Base-by-base conservation (phyloP, 768 basidiomycete genomes). In the Lanmaoa pseudosensibilis region DNA sequence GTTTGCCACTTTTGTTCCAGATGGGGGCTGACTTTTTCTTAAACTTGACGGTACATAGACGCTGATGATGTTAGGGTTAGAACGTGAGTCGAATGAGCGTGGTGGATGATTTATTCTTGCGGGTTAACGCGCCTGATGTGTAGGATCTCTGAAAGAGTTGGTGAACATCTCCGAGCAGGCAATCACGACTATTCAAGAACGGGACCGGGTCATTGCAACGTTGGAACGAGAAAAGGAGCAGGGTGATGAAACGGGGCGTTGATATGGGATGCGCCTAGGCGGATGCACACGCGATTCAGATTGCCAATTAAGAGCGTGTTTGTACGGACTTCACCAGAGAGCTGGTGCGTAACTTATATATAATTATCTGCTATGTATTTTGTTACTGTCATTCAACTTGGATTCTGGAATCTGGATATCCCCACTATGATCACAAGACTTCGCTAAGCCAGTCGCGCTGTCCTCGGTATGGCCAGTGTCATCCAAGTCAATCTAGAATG, bases 41-140 rank as follows among this genome's bases (percentile, higher is more conserved):
- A n/a, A 27, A 23, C 8, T 40, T 21, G 37, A 18, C 34, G 25
- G 19, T 3, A 9, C 39, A 10, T 45, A 81, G 80, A 74, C 72
- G 2, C 49, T 81, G 23, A 69, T 80, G 60, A 66, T 75, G 63
- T 64, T 82, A 18, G 77, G 74, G 37, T 70, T 82, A 19, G 80
- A 82, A 65, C 75, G 80, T 81, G 56, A 65, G 77, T 69, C 3
- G 7, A 49, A 38, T 7, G 10, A 3, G 10, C 13, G 12, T 32
- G 23, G 11, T 40, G 21, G 21, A 27, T 27, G 15, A n/a, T 21
- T 8, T 30, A 0, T 38, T 9, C 18, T 15, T 21, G 19, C 8
- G 15, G 9, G 5, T 23, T 57, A 25, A 50, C 37, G 25, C 12
- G 19, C n/a, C 7, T 37, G 21, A 33, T 10, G 7, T 39, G 23